These are phyloP conservation scores for Hypoxylon sp. DNA, from an alignment of 2,329 filamentous ascomycete genomes.

Conservation along the genomic window DNA sequence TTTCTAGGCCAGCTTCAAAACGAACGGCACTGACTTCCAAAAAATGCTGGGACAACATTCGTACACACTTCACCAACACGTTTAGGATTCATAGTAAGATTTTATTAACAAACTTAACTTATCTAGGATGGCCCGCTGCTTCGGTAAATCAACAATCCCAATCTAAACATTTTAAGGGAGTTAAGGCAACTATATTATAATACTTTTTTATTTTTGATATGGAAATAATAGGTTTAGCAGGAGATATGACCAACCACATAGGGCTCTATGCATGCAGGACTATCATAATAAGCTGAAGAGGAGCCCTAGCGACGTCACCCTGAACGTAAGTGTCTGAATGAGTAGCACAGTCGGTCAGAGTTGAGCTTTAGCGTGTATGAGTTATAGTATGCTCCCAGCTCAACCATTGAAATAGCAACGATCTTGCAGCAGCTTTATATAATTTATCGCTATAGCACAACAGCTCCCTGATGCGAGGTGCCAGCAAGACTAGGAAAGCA, in stretches of 20 bases:
- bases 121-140: slow-evolving; percentile 23
- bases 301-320: slow-evolving; percentile 23
- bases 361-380: slow-evolving; percentile 4
- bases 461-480: neutral
- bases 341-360: slow-evolving; percentile 18
- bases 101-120: slow-evolving; percentile 11
- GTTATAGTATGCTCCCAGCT: neutral
- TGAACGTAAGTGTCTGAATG: slow-evolving; percentile 9
- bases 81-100: slow-evolving; percentile 26
- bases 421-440: neutral
- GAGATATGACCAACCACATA: slow-evolving; percentile 10
- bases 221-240: slow-evolving; percentile 4
- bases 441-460: slow-evolving; percentile 4
- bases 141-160: slow-evolving; percentile 13
- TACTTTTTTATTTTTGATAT: slow-evolving; percentile 20
- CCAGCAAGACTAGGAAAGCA: neutral
- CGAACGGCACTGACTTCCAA: slow-evolving; percentile 19
- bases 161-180: neutral
- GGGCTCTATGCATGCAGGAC: slow-evolving; percentile 13
- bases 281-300: slow-evolving; percentile 20
- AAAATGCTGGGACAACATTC: slow-evolving; percentile 22
- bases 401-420: slow-evolving; percentile 12
- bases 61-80: slow-evolving; percentile 20
- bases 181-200: slow-evolving; percentile 13
- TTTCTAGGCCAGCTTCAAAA: slow-evolving; percentile 22